Percentiles rank a stretch among this genome's conserved stretches.
phyloP scores from a whole-genome alignment of 2,329 filamentous ascomycete genomes.

The Orbilia blumenaviensis region DNA sequence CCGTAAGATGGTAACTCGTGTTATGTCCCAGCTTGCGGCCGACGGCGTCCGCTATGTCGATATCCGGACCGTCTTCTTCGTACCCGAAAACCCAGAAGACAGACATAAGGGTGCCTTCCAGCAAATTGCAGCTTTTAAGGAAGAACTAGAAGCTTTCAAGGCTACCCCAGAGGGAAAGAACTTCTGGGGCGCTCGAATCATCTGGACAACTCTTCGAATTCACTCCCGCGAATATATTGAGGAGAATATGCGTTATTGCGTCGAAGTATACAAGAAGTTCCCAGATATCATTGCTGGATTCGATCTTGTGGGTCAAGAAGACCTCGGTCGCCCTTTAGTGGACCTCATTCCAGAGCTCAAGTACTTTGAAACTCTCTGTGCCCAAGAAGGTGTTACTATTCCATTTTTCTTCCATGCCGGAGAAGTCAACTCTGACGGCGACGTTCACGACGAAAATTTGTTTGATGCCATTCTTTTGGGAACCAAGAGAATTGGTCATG shows the following conservation, averaged over 20 bases:
- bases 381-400: conserved; percentile 78
- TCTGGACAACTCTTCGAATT: conserved; percentile 80
- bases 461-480: conserved; percentile 89
- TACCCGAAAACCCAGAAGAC: conserved; percentile 46
- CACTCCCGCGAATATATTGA: conserved; percentile 73
- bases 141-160: conserved; percentile 82
- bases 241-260: conserved; percentile 86
- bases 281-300: conserved; percentile 85
- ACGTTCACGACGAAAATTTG: conserved; percentile 80
- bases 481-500: conserved; percentile 87
- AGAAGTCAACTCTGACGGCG: conserved; percentile 82
- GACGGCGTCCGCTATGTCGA: conserved; percentile 90
- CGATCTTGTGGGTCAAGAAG: conserved; percentile 89
- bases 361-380: conserved; percentile 90
- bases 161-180: conserved; percentile 72
- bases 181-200: conserved; percentile 86
- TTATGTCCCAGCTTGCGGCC: conserved; percentile 76
- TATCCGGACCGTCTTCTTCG: conserved; percentile 75
- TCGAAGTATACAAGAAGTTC: conserved; percentile 79
- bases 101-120: conserved; percentile 62
- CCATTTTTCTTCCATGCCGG: conserved; percentile 97
- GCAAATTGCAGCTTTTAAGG: conserved; percentile 76
- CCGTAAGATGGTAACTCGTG: conserved; percentile 71
- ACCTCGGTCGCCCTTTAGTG: conserved; percentile 76
- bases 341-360: conserved; percentile 85